A percentile compares a stretch with the other conserved stretches of the same genome.
phyloP scores from a whole-genome alignment of 2,329 filamentous ascomycete species.

The Fusarium devonianum region DNA sequence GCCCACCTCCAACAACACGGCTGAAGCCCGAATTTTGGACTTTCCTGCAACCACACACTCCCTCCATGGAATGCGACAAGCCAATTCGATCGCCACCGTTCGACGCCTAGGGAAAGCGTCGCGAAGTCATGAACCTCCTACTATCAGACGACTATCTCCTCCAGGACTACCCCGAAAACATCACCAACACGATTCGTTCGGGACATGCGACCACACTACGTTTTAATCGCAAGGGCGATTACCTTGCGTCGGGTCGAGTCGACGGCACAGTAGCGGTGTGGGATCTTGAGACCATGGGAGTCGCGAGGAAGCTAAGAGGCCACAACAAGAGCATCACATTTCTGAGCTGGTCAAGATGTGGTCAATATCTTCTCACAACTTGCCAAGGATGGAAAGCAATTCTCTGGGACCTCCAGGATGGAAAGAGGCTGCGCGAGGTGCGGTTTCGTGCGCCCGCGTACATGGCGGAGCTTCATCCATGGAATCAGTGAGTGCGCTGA shows the following conservation, averaged over 20 bases:
- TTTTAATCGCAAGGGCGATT: constrained; percentile 94
- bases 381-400: constrained; percentile 97
- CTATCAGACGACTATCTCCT: constrained; percentile 69
- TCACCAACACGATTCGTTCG: constrained; percentile 84
- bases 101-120: background rate
- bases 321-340: constrained; percentile 95
- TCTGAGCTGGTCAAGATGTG: constrained; percentile 92
- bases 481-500: constrained; percentile 71
- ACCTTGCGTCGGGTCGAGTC: constrained; percentile 89
- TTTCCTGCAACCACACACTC: constrained; percentile 22
- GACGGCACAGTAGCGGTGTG: constrained; percentile 96
- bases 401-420: constrained; percentile 84
- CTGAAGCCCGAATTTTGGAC: constrained; percentile 37
- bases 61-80: constrained; percentile 32
- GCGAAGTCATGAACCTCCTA: constrained; percentile 61
- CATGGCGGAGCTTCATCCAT: constrained; percentile 92
- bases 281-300: constrained; percentile 96
- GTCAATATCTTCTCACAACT: constrained; percentile 87
- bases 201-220: constrained; percentile 73
- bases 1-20: constrained; percentile 32
- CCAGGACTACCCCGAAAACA: constrained; percentile 87
- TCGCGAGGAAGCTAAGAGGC: constrained; percentile 90
- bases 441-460: constrained; percentile 94
- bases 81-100: constrained; percentile 8
- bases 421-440: constrained; percentile 78